These are phyloP conservation scores for Ascodesmis nigricans DNA, from an alignment of 495 filamentous ascomycete genomes.

Conservation along the genomic window DNA sequence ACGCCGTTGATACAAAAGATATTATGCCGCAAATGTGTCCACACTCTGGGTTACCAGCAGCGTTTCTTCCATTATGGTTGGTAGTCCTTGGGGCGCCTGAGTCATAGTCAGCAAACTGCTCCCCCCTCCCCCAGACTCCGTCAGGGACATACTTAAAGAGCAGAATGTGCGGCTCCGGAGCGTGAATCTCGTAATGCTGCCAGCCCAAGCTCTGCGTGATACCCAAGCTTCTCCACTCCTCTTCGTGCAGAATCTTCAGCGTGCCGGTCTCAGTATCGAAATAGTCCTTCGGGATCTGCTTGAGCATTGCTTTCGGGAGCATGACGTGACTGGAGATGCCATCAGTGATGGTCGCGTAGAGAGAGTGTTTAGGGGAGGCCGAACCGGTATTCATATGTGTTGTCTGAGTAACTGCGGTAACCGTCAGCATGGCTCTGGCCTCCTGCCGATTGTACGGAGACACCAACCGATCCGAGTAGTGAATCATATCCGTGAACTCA, in stretches of 20 bases:
- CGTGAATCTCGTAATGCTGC: constrained; percentile 98
- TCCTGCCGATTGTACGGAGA: no score
- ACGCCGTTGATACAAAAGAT: no score
- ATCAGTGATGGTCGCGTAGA: constrained; percentile 25
- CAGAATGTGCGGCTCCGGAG: constrained; percentile 92
- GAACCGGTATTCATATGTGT: constrained; percentile 21
- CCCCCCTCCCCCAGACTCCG: no score
- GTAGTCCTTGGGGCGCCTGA: constrained; percentile 22
- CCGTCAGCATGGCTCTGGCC: no score
- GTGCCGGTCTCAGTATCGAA: constrained; percentile 79
- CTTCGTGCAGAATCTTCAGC: constrained; percentile 90
- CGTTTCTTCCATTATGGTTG: no score
- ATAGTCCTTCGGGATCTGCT: constrained; percentile 86
- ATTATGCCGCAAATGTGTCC: no score
- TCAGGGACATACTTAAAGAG: constrained; percentile 71
- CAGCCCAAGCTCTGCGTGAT: constrained; percentile 95
- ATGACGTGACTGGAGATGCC: constrained; percentile 62
- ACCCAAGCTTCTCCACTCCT: constrained; percentile 88
- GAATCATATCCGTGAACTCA: constrained; percentile 77
- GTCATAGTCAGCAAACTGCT: no score
- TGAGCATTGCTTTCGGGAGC: constrained; percentile 92
- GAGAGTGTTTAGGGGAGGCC: constrained; percentile 1
- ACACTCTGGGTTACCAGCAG: no score
- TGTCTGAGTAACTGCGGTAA: constrained; percentile 21
- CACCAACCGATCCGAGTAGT: constrained; percentile 77